Percentiles rank a stretch among this genome's conserved stretches.
Evolutionary conservation across 257 asterid genomes (phyloP).

Genomic region (Agastache rugosa): DNA sequence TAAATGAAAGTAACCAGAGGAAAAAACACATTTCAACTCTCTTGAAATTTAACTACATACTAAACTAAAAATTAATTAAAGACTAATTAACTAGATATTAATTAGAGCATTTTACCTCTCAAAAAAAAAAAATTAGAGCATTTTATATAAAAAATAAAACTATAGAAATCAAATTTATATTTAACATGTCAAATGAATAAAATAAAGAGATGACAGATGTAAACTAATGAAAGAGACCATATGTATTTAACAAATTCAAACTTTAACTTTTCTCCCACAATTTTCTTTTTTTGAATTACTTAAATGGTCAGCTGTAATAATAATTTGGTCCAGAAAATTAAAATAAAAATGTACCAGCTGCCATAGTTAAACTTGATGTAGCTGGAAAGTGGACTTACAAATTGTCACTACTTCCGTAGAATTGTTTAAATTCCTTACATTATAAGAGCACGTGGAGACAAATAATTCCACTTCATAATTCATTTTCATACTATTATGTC

Average conservation of each 20-base stretch:
- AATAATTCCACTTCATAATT: slow-evolving; percentile 34
- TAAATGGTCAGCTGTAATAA: slow-evolving; percentile 21
- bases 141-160: neutral
- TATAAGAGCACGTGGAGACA: slow-evolving; percentile 31
- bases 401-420: slow-evolving; percentile 18
- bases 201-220: neutral
- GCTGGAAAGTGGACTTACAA: slow-evolving; percentile 35
- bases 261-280: neutral
- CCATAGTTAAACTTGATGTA: slow-evolving; percentile 17
- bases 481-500: slow-evolving; percentile 33
- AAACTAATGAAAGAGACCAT: neutral
- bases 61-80: neutral
- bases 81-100: neutral
- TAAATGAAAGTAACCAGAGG: neutral
- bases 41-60: neutral
- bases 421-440: slow-evolving; percentile 20
- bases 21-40: neutral
- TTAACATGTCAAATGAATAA: neutral
- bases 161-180: neutral
- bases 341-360: neutral
- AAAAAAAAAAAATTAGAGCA: neutral
- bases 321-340: slow-evolving; percentile 23
- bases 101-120: neutral
- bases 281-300: neutral
- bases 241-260: neutral